Evolutionary conservation across 192 early-diverging fungal species (phyloP).

Genomic region (Linnemannia zychae): DNA sequence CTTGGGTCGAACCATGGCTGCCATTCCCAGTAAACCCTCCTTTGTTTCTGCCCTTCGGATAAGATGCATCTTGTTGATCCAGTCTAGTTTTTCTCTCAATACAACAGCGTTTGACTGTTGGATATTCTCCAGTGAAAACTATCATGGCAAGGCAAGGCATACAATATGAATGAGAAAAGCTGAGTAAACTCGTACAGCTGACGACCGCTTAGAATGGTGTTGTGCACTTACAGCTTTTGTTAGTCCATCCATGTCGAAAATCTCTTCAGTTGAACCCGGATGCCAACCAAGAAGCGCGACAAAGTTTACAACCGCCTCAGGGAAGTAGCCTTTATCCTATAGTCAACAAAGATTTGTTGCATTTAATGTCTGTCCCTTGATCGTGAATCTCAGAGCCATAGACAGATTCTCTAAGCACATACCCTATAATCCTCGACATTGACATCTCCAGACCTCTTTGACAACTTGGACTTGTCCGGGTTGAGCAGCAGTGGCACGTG

Average conservation of each 20-base stretch:
- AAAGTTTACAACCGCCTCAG: slow-evolving; percentile 90
- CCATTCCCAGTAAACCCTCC: slow-evolving; percentile 58
- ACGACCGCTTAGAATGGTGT: not conserved
- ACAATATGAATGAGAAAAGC: not conserved
- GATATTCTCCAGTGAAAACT: slow-evolving; percentile 74
- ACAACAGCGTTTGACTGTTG: slow-evolving; percentile 76
- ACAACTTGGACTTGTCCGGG: slow-evolving; percentile 85
- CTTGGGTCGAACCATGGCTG: slow-evolving; percentile 48
- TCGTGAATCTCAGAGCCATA: not conserved
- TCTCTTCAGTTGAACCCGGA: slow-evolving; percentile 68
- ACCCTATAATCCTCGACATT: slow-evolving; percentile 77
- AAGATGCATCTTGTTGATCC: slow-evolving; percentile 82
- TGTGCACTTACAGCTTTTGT: slow-evolving; percentile 60
- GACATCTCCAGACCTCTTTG: slow-evolving; percentile 91
- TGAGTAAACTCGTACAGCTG: not conserved
- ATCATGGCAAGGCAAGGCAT: not conserved
- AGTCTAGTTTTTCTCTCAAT: slow-evolving; percentile 75
- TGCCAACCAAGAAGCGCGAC: slow-evolving; percentile 89
- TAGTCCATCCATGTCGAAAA: slow-evolving; percentile 75
- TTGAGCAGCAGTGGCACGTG: slow-evolving; percentile 93
- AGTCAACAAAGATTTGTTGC: not conserved
- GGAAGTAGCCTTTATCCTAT: slow-evolving; percentile 82
- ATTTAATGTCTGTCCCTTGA: not conserved
- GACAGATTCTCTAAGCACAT: not conserved
- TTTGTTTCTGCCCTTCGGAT: slow-evolving; percentile 58